Evolutionary conservation across 2,329 filamentous ascomycete genomes (phyloP), one percentile per base, ranked within the genome.

Genomic region (Curvularia lunata): DNA sequence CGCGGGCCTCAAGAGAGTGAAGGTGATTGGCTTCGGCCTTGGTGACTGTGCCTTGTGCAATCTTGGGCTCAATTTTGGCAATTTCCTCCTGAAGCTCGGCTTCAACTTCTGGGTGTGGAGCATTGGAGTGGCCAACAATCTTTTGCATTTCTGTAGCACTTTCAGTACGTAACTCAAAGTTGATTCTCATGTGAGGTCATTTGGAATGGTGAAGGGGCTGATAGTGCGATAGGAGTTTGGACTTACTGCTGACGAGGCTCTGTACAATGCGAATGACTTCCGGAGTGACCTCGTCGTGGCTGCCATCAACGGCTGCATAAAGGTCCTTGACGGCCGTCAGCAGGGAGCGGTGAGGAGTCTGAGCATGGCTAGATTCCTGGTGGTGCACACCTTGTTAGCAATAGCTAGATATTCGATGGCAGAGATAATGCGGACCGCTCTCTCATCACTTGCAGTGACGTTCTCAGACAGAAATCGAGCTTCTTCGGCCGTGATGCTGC

Each of bases 1-100:
- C 74, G 32, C 77, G 75, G 52, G 75, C 73, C 60, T 80, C 78
- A 46, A 78, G 76, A 27, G 76, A 78, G 56, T 79, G 77, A 25
- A 80, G 71, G 47, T 73, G 72, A 50, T 76, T 69, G 28, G 78
- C 78, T 52, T 80, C 78, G 48, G 75, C 74, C 57, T 64, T 74
- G 30, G 75, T 77, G 54, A 79, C 70, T 6, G 69, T 69, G 42
- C 68, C 73, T 52, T 70, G 59, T 53, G 65, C 64, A 51, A 75
- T 62, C 53, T 75, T 75, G 57, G 69, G 67, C 49, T 71, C 65
- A 56, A 75, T 67, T 59, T 68, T 73, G 54, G 68, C 66, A 49
- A 64, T 65, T 66, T 73, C 70, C 58, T 68, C 59, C 42, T 70
- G 67, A 7, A 74, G 62, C 56, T 72, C 65, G 45, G 59, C 56